phyloP scores from a whole-genome alignment of 495 filamentous ascomycete species.

The Aspergillus indologenus region DNA sequence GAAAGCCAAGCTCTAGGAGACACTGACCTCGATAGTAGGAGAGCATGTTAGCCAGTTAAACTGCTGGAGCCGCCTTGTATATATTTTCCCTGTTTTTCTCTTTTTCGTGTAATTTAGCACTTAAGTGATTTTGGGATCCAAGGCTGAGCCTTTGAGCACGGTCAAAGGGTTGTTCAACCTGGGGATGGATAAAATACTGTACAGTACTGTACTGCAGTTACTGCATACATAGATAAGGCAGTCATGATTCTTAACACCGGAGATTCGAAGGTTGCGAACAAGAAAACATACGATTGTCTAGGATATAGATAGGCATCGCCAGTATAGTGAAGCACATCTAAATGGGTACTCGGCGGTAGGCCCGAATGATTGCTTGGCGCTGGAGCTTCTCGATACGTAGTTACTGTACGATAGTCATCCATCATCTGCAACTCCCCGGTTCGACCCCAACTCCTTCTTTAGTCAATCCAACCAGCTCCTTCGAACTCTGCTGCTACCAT shows the following conservation, averaged over 20 bases:
- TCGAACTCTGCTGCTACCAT: conserved; percentile 1
- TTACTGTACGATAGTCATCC: no score
- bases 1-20: conserved; percentile 46
- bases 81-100: neutral
- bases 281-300: no score
- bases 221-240: no score
- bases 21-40: neutral
- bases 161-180: no score
- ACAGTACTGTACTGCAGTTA: no score
- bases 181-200: no score
- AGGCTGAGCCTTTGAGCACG: no score
- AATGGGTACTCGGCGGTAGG: no score
- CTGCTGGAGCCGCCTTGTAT: neutral
- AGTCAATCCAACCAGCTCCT: neutral
- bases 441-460: neutral
- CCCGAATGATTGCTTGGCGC: neutral
- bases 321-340: no score
- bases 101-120: neutral
- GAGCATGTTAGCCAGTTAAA: neutral
- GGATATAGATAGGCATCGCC: no score
- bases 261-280: no score
- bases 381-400: neutral
- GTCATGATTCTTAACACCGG: no score
- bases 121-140: neutral
- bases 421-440: neutral